A percentile compares a stretch with the other conserved stretches of the same genome.
Conservation (phyloP, 306 rosid genomes). For the barrel medic (Medicago truncatula) region MtrunA17r5.0-ANR NC_053043.1:38136501-38137000, state of each 20-base stretch:
- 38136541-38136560: conserved; percentile 69
- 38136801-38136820: too few relatives aligned
- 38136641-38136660: conserved; percentile 54
- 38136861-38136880: too few relatives aligned
- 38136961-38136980: too few relatives aligned
- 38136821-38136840: too few relatives aligned
- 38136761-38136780: conserved; percentile 38
- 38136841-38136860: too few relatives aligned
- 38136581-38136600: conserved; percentile 47
- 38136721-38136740: too few relatives aligned
- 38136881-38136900: too few relatives aligned
- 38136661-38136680: conserved; percentile 54
- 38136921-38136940: too few relatives aligned
- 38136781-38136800: too few relatives aligned
- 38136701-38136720: not conserved
- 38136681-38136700: not conserved
- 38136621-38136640: conserved; percentile 45
- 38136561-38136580: conserved; percentile 53
- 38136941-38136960: too few relatives aligned
- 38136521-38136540: conserved; percentile 69
- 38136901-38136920: too few relatives aligned
- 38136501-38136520: conserved; percentile 65
- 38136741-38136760: conserved; percentile 42
- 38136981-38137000: too few relatives aligned
- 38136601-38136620: conserved; percentile 55